Base-by-base conservation (phyloP, 2,329 filamentous ascomycete genomes). In the Plectosphaerella cucumerina region DNA sequence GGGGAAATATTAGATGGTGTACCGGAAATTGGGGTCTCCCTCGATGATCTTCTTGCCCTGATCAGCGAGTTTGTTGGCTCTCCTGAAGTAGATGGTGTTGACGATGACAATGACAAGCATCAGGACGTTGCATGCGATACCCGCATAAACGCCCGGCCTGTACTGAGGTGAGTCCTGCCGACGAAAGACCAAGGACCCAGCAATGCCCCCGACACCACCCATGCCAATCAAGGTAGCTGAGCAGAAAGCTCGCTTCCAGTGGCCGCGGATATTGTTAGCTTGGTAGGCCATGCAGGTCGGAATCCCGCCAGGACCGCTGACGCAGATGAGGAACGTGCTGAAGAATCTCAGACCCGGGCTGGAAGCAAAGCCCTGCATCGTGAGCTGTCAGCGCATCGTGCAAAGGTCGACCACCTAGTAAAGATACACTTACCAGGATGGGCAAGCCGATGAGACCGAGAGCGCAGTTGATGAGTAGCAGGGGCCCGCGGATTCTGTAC, bases 401-500 rank as follows among this genome's bases (percentile, higher is more conserved):
- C 35, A 39, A 39, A 39, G 8, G 35, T 11, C n/a, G n/a, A n/a
- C n/a, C n/a, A n/a, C n/a, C n/a, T n/a, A n/a, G 26, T 9, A 8
- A 20, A 17, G 15, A 18, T 41, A 42, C 39, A 42, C 51, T 43
- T 43, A 52, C 53, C 54, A 56, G 48, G 26, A 56, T 26, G 6
- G 35, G 31, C 11, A 57, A 41, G 3, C 59, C 57, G n/a, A 56
- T 43, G 15, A 56, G 48, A n/a, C 50, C 50, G 3, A 58, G 10
- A 11, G 55, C 21, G 5, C 50, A 33, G 33, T 59, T 58, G 26
- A 57, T 34, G 10, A 55, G 86, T 54, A 89, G 89, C 65, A 80
- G 87, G 12, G 83, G 65, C 0, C 86, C 87, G 31, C 87, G 75
- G 53, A 78, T 72, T 10, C 75, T 70, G 0, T 84, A 87, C 4